These are phyloP conservation scores for Prunus mira DNA, from an alignment of 306 rosid genomes.

Conservation along the genomic window DNA sequence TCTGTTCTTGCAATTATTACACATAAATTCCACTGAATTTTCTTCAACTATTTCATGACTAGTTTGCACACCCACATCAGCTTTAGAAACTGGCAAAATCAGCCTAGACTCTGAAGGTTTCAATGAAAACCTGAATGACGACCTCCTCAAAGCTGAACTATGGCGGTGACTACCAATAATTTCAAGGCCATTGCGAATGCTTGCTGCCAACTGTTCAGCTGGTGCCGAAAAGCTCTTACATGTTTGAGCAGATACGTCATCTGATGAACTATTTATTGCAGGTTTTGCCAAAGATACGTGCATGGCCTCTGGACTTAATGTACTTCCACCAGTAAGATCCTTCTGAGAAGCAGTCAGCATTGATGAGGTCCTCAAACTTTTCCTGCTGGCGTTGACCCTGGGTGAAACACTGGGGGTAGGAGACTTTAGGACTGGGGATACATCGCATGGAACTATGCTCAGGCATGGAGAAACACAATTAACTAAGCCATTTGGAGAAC, in stretches of 20 bases:
- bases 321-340: slow-evolving; percentile 38
- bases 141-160: slow-evolving; percentile 67
- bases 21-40: slow-evolving; percentile 44
- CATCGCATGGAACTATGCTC: slow-evolving; percentile 45
- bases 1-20: slow-evolving; percentile 67
- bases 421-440: slow-evolving; percentile 62
- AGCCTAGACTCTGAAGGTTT: slow-evolving; percentile 60
- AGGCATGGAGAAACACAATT: slow-evolving; percentile 61
- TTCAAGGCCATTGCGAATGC: slow-evolving; percentile 92
- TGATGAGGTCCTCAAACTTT: slow-evolving; percentile 79
- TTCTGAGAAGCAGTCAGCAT: slow-evolving; percentile 74
- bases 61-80: slow-evolving; percentile 81
- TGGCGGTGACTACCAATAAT: slow-evolving; percentile 58
- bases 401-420: slow-evolving; percentile 92
- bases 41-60: slow-evolving; percentile 41
- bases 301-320: slow-evolving; percentile 29
- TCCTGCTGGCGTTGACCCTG: slow-evolving; percentile 74
- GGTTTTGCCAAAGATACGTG: slow-evolving; percentile 34
- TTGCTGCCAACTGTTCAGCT: slow-evolving; percentile 81
- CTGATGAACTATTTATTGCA: slow-evolving; percentile 31
- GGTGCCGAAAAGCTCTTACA: slow-evolving; percentile 43
- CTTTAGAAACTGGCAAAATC: slow-evolving; percentile 47
- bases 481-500: slow-evolving; percentile 37
- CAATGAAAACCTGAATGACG: slow-evolving; percentile 70
- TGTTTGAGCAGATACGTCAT: slow-evolving; percentile 41